Base-by-base conservation (phyloP, 1,284 basidiomycete species). In the Cutaneotrichosporon mucoides region DNA sequence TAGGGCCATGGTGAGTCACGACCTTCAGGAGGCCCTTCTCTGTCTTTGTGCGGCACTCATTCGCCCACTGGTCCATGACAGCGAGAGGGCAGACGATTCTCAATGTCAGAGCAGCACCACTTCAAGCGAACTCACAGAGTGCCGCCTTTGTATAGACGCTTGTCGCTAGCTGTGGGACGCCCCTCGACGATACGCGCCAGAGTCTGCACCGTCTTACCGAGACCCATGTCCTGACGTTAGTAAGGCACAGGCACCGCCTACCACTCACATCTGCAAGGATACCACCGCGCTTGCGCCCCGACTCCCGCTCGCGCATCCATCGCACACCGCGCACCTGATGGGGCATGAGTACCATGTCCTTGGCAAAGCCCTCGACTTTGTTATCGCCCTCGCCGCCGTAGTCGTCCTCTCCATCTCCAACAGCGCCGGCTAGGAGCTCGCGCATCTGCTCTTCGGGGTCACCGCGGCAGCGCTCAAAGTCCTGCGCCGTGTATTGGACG, bases 161-260 rank as follows among this genome's bases (percentile, higher is more conserved):
- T 84, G 68, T 92, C 90, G 4, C 83, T 81, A 59, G 84, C 84
- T 12, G 82, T 84, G 4, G 88, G 84, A 4, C 83, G 81, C 1
- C 88, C 88, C 59, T 90, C 88, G 0, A 89, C 84, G 44, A 96
- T 91, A 1, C 90, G 83, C 0, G 88, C 84, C 6, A 96, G 79
- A 0, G 89, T 90, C 71, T 96, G 93, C n/a, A 95, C 89, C 0
- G 92, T 97, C 79, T 96, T 94, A 1, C 91, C 92, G 2, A 94
- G 82, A 64, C 79, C 80, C 79, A 81, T 81, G 60, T 79, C 78
- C 76, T 79, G 52, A 7, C 34, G 50, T 66, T 42, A 62, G 63
- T 63, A n/a, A n/a, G n/a, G n/a, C n/a, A n/a, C 47, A 4, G 38
- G 13, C 11, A 7, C 4, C 9, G 15, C 12, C 2, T 2, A 4